phyloP scores from a whole-genome alignment of 2,329 filamentous ascomycete genomes.

The Podosphaera leucotricha region DNA sequence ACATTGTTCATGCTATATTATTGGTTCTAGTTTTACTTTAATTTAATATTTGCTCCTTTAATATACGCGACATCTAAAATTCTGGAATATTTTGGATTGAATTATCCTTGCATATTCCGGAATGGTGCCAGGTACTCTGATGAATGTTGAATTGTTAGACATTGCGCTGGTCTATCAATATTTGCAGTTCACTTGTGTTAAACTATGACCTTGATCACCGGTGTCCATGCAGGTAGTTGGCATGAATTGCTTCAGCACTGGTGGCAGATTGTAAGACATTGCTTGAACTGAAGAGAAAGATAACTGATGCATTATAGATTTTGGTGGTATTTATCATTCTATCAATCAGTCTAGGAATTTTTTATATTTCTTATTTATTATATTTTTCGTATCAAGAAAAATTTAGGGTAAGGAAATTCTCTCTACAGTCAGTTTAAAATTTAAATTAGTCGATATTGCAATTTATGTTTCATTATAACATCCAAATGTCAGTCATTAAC shows the following conservation, averaged over 20 bases:
- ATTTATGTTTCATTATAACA: background rate
- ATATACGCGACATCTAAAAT: background rate
- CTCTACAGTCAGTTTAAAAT: background rate
- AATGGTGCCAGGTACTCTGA: background rate
- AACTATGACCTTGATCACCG: constrained; percentile 9
- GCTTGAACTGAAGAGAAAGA: background rate
- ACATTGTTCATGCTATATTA: background rate
- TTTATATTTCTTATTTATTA: constrained; percentile 5
- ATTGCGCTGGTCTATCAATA: background rate
- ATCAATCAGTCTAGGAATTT: constrained; percentile 6
- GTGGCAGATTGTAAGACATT: constrained; percentile 10
- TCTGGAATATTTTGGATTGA: background rate
- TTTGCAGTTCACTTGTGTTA: background rate
- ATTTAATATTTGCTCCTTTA: background rate
- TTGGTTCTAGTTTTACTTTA: background rate
- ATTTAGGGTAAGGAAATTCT: background rate
- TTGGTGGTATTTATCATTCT: constrained; percentile 10
- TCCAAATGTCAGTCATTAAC: background rate
- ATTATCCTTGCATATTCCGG: background rate
- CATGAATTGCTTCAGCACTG: constrained; percentile 8
- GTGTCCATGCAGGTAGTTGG: constrained; percentile 9
- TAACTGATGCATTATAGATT: constrained; percentile 7
- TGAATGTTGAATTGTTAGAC: background rate
- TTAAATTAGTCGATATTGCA: background rate
- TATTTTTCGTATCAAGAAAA: constrained; percentile 2